Evolutionary conservation across 2,329 filamentous ascomycete genomes (phyloP), one percentile per base, ranked within the genome.

Genomic region (Cladophialophora yegresii): DNA sequence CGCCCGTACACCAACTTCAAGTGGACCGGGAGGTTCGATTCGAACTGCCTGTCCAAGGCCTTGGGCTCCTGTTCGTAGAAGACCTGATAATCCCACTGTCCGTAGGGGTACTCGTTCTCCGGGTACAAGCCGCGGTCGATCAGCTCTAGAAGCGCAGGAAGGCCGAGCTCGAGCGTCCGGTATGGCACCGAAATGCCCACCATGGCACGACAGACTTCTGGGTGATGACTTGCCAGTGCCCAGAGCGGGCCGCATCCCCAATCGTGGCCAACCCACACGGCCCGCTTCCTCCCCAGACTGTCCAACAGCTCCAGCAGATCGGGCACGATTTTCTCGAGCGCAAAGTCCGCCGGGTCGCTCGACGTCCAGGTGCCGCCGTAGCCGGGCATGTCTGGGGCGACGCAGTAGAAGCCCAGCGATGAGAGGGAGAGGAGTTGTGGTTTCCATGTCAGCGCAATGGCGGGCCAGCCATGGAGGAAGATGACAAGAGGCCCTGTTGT

Each of bases 401-500:
- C 67, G 58, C 79, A 74, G 40, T 78, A 76, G 71, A 81, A 75
- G 58, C 76, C 74, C 5, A 76, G 72, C 7, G 75, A 66, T 16
- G 77, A 74, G 6, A 83, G 73, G 26, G 76, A 69, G 30, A 74
- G 74, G 26, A 80, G 73, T 33, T 82, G 71, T 28, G 76, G 74
- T 13, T 74, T 70, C 81, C 81, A 84, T 28, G 82, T 73, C 1
- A 73, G 71, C 0, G 81, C 79, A 26, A 76, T 71, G 62, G 81
- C 81, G 3, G 82, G 82, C 71, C 79, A 84, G 63, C 83, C 82
- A 71, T 84, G 83, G 16, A 79, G 71, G 16, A 82, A 74, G 10
- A 81, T 51, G 10, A 69, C 8, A 7, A 69, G 57, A 10, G 65
- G 54, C 1, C 62, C 62, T 22, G 58, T 50, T 6, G 45, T 1